Conservation (phyloP, 2,329 filamentous ascomycete species). For the Diplodia corticola region DNA sequence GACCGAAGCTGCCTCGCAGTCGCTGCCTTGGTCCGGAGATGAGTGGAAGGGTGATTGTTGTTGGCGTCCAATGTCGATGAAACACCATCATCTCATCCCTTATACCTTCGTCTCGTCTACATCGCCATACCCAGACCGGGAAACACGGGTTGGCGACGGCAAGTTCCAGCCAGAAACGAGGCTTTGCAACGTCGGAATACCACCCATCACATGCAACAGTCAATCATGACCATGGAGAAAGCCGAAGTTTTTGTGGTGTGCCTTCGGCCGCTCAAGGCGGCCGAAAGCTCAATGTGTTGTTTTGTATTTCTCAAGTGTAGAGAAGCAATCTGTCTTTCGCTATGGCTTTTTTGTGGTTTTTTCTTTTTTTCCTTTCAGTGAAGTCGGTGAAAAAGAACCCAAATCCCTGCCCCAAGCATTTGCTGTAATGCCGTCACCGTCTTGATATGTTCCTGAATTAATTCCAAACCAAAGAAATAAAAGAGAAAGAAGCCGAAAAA, state of each 20-base stretch:
- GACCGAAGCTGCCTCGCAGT: not conserved
- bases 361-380: conserved; percentile 1
- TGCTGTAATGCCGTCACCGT: conserved; percentile 4
- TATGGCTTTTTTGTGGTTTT: conserved; percentile 7
- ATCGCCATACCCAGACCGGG: not conserved
- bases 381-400: conserved; percentile 1
- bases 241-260: not conserved
- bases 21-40: not conserved
- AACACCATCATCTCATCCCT: not conserved
- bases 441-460: conserved; percentile 7
- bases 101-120: not conserved
- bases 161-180: not conserved
- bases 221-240: too few relatives aligned
- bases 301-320: conserved; percentile 2
- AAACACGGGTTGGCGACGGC: not conserved
- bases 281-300: not conserved
- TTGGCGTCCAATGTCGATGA: not conserved
- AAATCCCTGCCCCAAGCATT: conserved; percentile 1
- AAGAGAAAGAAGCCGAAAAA: conserved; percentile 16
- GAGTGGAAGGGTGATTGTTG: not conserved
- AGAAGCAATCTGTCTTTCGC: conserved; percentile 6
- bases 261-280: not conserved
- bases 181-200: not conserved
- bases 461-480: conserved; percentile 10
- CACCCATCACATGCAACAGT: not conserved